Percentiles rank a stretch among this genome's conserved stretches.
phyloP scores from a whole-genome alignment of 257 asterid genomes.

The Salvia rosmarinus region DNA sequence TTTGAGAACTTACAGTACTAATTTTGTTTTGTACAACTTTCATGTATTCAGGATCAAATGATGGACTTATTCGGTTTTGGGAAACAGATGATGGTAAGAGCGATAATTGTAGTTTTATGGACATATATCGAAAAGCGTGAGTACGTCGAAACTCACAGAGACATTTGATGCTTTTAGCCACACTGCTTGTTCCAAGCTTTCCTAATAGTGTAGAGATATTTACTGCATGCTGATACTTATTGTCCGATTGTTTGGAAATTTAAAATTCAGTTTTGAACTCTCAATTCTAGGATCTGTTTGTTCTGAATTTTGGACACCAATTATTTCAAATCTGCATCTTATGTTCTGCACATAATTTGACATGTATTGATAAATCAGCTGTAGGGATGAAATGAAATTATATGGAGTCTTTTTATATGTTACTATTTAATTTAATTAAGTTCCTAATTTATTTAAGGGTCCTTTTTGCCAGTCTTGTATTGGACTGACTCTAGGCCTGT shows the following conservation, averaged over 20 bases:
- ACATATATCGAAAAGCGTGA: not conserved
- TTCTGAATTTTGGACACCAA: not conserved
- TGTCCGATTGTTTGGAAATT: not conserved
- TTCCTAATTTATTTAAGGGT: no score
- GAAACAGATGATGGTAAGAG: constrained; percentile 90
- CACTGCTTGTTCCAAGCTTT: not conserved
- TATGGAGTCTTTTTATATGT: no score
- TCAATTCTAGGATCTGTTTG: not conserved
- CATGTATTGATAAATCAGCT: not conserved
- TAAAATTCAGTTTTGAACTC: not conserved
- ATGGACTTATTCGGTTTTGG: constrained; percentile 93
- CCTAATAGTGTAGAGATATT: not conserved
- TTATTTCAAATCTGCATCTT: not conserved
- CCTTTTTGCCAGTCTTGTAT: no score
- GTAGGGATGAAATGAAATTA: no score
- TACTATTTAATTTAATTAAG: no score
- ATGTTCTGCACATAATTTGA: not conserved
- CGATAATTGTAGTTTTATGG: not conserved
- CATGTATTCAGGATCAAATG: constrained; percentile 75
- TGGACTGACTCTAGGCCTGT: no score
- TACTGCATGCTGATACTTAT: not conserved
- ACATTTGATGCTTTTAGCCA: not conserved
- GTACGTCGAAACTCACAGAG: not conserved
- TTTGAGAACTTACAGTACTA: not conserved
- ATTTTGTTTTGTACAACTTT: constrained; percentile 11